Conservation (phyloP, 2,329 filamentous ascomycete species). For the Colletotrichum gloeosporioides region DNA sequence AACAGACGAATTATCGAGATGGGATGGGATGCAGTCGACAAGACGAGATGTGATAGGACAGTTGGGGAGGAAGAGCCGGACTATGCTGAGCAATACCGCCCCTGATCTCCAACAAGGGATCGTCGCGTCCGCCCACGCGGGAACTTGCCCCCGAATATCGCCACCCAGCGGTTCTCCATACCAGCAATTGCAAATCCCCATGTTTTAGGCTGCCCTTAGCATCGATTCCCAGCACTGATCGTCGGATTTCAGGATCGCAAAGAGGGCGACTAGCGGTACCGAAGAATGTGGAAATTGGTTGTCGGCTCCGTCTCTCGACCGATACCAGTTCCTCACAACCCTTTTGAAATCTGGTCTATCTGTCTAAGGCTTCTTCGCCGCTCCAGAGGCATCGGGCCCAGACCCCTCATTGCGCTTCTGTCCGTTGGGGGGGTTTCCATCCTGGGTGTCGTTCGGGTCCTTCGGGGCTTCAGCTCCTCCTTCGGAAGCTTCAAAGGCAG, state of each 20-base stretch:
- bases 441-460: neutral
- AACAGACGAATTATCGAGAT: neutral
- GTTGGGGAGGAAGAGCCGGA: neutral
- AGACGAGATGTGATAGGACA: neutral
- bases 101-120: neutral
- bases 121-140: neutral
- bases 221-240: neutral
- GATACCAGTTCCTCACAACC: neutral
- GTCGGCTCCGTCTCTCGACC: neutral
- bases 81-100: neutral
- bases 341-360: neutral
- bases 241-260: neutral
- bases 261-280: neutral
- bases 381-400: neutral
- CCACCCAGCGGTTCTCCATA: neutral
- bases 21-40: neutral
- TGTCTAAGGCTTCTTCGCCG: neutral
- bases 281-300: neutral
- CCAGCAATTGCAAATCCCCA: neutral
- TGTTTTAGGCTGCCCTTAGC: neutral
- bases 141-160: neutral
- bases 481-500: slow-evolving; percentile 44
- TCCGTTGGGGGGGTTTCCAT: neutral
- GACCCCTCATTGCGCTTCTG: neutral
- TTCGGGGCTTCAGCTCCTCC: neutral